Evolutionary conservation across 2,329 filamentous ascomycete genomes (phyloP).

Genomic region (Exophiala sideris): DNA sequence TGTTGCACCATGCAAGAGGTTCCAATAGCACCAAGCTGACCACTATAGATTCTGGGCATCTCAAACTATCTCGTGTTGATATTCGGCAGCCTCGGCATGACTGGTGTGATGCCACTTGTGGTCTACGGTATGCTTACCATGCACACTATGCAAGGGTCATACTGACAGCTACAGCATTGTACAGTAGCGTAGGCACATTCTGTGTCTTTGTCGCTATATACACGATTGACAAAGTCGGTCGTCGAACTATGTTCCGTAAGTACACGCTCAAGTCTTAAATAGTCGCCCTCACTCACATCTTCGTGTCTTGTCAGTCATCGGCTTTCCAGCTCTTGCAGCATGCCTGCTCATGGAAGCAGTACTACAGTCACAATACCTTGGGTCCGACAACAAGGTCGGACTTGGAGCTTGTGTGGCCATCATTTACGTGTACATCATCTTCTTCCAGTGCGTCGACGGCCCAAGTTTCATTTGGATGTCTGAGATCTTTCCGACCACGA

Average conservation of each 20-base stretch:
- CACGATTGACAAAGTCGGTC: conserved; percentile 65
- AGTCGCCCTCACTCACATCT: not conserved
- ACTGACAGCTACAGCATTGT: conserved; percentile 31
- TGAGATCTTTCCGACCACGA: conserved; percentile 18
- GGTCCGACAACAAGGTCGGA: conserved; percentile 34
- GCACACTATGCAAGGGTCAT: not conserved
- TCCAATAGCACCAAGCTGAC: too few relatives aligned
- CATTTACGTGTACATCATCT: conserved; percentile 40
- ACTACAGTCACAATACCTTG: conserved; percentile 34
- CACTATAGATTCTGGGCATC: conserved; percentile 24
- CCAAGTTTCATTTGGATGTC: conserved; percentile 39
- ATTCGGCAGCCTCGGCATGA: conserved; percentile 36
- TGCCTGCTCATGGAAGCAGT: conserved; percentile 38
- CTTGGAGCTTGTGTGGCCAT: conserved; percentile 39
- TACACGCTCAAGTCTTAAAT: not conserved
- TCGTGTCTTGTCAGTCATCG: conserved; percentile 4
- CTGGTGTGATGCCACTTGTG: conserved; percentile 41
- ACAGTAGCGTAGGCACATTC: conserved; percentile 55
- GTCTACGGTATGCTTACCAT: conserved; percentile 33
- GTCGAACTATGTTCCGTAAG: conserved; percentile 41
- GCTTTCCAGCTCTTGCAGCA: conserved; percentile 36
- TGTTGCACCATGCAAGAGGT: too few relatives aligned
- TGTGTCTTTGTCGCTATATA: conserved; percentile 66
- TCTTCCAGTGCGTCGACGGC: conserved; percentile 36
- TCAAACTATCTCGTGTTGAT: conserved; percentile 43